Evolutionary conservation across 208 protist genomes (phyloP).

Genomic region (Kentomonas sorsogonicus): DNA sequence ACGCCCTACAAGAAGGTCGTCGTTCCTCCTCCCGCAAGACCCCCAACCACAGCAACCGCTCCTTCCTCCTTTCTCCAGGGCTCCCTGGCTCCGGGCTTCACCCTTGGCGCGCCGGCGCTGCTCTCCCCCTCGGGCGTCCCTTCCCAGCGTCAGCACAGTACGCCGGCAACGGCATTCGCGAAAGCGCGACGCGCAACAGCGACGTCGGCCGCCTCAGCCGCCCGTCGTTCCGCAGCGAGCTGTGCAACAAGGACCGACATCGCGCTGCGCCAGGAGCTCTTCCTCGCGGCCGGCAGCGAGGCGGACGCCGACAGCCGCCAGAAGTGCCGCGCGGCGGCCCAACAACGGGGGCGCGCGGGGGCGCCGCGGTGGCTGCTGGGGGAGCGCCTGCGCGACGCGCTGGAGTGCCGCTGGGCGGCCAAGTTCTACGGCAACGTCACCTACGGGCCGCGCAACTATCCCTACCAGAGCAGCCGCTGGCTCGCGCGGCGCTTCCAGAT

Average conservation of each 20-base stretch:
- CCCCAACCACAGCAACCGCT: neutral
- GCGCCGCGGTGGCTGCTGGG: constrained; percentile 19
- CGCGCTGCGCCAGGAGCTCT: constrained; percentile 51
- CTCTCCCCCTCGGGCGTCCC: neutral
- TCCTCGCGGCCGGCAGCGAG: constrained; percentile 12
- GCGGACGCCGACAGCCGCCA: neutral
- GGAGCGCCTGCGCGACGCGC: constrained; percentile 34
- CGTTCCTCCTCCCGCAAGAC: neutral
- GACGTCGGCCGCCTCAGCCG: constrained; percentile 56
- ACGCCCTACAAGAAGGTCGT: constrained; percentile 27
- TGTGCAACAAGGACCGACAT: constrained; percentile 63
- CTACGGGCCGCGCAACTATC: constrained; percentile 78
- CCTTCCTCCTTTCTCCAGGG: neutral
- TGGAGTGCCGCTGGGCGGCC: constrained; percentile 68
- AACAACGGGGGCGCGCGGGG: neutral
- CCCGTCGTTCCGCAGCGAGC: constrained; percentile 54
- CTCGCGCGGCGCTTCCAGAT: constrained; percentile 83
- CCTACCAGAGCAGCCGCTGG: constrained; percentile 83
- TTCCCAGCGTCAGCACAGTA: constrained; percentile 11
- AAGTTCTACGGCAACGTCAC: constrained; percentile 88
- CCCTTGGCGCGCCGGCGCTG: neutral
- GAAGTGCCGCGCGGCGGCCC: neutral
- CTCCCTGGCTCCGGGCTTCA: too few relatives aligned
- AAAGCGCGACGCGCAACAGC: constrained; percentile 41
- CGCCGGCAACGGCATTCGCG: too few relatives aligned